Evolutionary conservation across 768 basidiomycete species (phyloP), one percentile per base, ranked within the genome.

Genomic region (Collybia nuda): DNA sequence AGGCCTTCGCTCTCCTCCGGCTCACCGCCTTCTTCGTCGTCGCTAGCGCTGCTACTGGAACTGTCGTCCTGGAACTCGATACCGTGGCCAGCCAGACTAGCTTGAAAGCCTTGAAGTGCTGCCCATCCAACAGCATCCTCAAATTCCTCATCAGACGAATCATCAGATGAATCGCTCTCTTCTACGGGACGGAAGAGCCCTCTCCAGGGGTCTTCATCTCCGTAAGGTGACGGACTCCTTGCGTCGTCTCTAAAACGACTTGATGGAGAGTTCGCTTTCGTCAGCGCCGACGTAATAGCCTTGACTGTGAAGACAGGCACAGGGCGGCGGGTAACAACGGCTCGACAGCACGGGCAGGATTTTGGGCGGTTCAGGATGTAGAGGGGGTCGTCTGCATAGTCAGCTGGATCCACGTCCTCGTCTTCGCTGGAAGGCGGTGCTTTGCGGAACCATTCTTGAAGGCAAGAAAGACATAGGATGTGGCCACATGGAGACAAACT

Each of bases 401-500:
- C 67, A 14, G 73, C 70, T 9, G 63, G 58, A 39, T 74, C 67
- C 37, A 71, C 61, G 29, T 72, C 70, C 47, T 65, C 61, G 45
- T 74, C 74, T 18, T 77, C 73, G 3, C 62, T 52, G 21, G 57
- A 54, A 0, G 71, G 67, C 2, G 87, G 86, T 2, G 86, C 85
- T 45, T 80, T 77, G 51, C 81, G 78, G 68, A 90, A 90, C 88
- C 88, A 90, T 56, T 84, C 81, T 64, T 87, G 84, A 7, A 90
- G 78, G 57, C 88, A 90, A 2, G 60, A 56, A 22, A 86, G 74
- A 50, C 88, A 90, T n/a, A 87, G 71, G n/a, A 87, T 77, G 56
- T 90, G 88, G 1, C 88, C 88, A 58, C 88, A 90, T 0, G 88
- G 88, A 1, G 85, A 78, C 39, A 90, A 72, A 1, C 88, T 88